Base-by-base conservation (phyloP, 306 rosid genomes). In the Lathyrus tuberosus region DNA sequence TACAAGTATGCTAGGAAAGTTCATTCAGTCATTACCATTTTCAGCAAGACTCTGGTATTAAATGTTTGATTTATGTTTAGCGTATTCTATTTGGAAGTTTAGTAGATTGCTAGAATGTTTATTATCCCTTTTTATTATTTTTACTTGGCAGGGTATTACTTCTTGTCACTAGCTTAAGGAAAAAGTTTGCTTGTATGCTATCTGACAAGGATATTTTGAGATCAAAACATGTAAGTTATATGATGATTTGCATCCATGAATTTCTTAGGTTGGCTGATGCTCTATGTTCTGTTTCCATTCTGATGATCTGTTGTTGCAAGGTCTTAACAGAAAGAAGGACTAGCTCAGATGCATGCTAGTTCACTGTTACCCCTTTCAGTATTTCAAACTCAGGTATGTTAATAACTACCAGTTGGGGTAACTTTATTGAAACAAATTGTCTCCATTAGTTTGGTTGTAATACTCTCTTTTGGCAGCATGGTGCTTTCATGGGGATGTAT, bases 21-120 rank as follows among this genome's bases (percentile, higher is more conserved):
- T 94, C 76, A 70, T 87, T 46, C 86, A 78, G 79, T 85, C 94
- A 70, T 71, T 90, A 71, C 88, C 89, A 35, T 90, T 88, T 84
- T 81, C 98, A 69, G 88, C 89, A 42, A 88, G 89, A 87, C 85
- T 94, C 35, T 94, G 98, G 97, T 90, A 86, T 71, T 37, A 62
- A 56, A 10, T 57, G 42, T 54, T 56, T 49, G 28, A 5, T 57
- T 52, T 75, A 53, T 53, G 83, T 60, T 20, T 15, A 22, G 72
- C 62, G 12, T 47, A 63, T 73, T 56, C 56, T 24, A 16, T 73
- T 26, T 70, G 57, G 30, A 52, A 56, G 62, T 58, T 69, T 51
- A 67, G 17, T 47, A 54, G 28, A 38, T 58, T 79, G 51, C 35
- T 79, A 69, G 62, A 66, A 18, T 61, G 51, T 74, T 56, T 77